These are phyloP conservation scores for Aspergillus mulundensis DNA, from an alignment of 495 filamentous ascomycete species.

Conservation along the genomic window DNA sequence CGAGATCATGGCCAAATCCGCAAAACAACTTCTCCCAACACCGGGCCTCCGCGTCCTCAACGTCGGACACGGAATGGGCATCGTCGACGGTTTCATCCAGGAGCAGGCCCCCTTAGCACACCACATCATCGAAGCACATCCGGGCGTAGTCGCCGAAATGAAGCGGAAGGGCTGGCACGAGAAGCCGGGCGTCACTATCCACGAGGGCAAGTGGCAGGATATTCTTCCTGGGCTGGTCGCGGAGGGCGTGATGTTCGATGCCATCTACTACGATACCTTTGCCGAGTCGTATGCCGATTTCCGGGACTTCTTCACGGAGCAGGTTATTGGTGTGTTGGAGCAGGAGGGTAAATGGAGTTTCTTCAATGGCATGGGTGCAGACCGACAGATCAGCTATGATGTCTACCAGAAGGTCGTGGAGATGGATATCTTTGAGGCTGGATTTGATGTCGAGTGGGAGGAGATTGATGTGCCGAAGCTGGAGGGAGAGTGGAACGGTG, in stretches of 20 bases:
- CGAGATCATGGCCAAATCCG: constrained; percentile 78
- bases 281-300: constrained; percentile 87
- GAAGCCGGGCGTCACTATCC: constrained; percentile 59
- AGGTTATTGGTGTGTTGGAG: constrained; percentile 73
- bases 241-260: constrained; percentile 73
- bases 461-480: constrained; percentile 64
- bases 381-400: constrained; percentile 89
- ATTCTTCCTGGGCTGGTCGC: constrained; percentile 66
- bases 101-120: constrained; percentile 58
- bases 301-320: constrained; percentile 82
- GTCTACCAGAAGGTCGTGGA: constrained; percentile 91
- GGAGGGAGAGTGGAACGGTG: constrained; percentile 76
- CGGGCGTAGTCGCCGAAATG: constrained; percentile 71
- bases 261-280: constrained; percentile 97
- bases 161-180: constrained; percentile 57
- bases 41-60: constrained; percentile 73
- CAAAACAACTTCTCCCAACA: constrained; percentile 56
- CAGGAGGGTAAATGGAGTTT: constrained; percentile 76
- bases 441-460: constrained; percentile 85
- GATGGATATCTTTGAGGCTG: constrained; percentile 87
- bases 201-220: constrained; percentile 82
- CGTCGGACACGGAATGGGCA: constrained; percentile 95
- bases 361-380: constrained; percentile 94
- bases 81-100: constrained; percentile 82
- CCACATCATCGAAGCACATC: constrained; percentile 92